Evolutionary conservation across 768 basidiomycete species (phyloP), one percentile per base, ranked within the genome.

Genomic region (Tricholoma flavovirens): DNA sequence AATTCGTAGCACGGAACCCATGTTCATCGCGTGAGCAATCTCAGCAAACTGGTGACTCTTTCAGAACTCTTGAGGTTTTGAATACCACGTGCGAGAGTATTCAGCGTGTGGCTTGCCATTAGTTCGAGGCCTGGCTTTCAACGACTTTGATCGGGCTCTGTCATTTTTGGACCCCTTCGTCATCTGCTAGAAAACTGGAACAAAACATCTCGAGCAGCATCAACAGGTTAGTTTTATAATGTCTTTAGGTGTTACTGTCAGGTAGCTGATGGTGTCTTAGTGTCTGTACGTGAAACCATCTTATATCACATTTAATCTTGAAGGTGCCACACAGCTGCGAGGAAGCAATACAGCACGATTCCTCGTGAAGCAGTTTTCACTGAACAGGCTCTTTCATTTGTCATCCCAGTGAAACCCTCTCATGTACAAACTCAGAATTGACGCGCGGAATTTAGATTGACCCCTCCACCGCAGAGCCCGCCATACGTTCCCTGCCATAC

Each of bases 1-100:
- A 69, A 62, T 62, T 67, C 71, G 29, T 70, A 67, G 61, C 60
- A 54, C 46, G n/a, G 26, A 49, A 26, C 7, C 8, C 15, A 12
- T 48, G 46, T 49, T n/a, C 17, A 30, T 49, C 46, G 26, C 15
- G 46, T 29, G 26, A 29, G 15, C 2, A 49, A 49, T 49, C n/a
- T 30, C 29, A 49, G 9, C 29, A 3, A 3, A 12, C 7, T 30
- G 26, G 15, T 43, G 3, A 45, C 6, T 6, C 29, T 30, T 22
- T 10, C 15, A 49, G 29, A 29, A 17, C 15, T 30, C n/a, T 29
- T 49, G 46, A 49, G 29, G 29, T 3, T 9, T 29, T 17, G 15
- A 30, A 48, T 29, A 48, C 46, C 14, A 33, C 35, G 5, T 36
- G 35, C 35, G 6, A 29, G 46, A n/a, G 24, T 26, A 26, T 24